These are phyloP conservation scores for Corymbia maculata DNA, from an alignment of 345 rosid genomes.

Conservation along the genomic window DNA sequence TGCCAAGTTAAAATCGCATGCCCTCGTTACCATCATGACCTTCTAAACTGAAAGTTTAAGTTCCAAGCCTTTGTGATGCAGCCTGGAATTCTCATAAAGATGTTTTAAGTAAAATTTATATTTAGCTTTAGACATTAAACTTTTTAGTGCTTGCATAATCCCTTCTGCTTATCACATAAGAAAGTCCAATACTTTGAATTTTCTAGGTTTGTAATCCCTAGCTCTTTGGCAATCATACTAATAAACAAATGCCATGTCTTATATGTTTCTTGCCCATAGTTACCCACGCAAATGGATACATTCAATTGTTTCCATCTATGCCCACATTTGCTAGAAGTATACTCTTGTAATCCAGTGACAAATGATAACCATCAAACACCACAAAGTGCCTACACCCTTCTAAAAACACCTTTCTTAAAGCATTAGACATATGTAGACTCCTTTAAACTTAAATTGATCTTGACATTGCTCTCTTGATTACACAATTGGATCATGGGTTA, in stretches of 20 bases:
- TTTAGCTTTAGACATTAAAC: fast-evolving
- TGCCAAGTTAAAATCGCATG: not conserved
- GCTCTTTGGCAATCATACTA: too few species aligned
- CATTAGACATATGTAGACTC: too few species aligned
- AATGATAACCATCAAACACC: not conserved
- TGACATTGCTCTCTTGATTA: not conserved
- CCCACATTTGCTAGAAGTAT: too few species aligned
- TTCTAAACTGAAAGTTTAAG: too few species aligned
- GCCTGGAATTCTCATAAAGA: too few species aligned
- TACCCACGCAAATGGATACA: not conserved
- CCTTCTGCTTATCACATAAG: too few species aligned
- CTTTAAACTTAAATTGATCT: too few species aligned
- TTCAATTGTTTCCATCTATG: too few species aligned
- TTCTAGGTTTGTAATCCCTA: not conserved
- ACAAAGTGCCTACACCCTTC: not conserved
- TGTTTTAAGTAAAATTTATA: not conserved
- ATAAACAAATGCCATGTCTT: not conserved
- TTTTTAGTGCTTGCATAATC: not conserved
- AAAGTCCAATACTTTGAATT: too few species aligned
- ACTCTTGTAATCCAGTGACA: fast-evolving
- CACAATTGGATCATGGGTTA: not conserved
- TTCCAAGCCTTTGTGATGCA: fast-evolving
- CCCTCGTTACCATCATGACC: not conserved
- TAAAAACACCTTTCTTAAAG: too few species aligned
- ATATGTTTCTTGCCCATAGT: fast-evolving